Base-by-base conservation (phyloP, 2,329 filamentous ascomycete species). In the Xylariaceae sp. region DNA sequence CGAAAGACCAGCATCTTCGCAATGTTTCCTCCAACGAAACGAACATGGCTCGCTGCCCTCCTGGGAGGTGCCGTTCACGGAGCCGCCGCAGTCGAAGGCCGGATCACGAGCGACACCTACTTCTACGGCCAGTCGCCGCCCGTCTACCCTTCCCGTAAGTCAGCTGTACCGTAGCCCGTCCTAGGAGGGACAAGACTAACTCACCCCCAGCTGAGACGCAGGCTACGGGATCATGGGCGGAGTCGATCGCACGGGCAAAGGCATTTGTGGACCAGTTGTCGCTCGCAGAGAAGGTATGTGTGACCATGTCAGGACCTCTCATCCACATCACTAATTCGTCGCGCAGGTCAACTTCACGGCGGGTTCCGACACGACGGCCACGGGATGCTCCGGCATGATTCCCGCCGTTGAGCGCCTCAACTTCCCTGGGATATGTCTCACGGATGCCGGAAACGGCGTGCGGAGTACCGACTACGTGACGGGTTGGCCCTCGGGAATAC, bases 231-330 rank as follows among this genome's bases (percentile, higher is more conserved):
- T 14, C 38, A 15, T 83, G 79, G 79, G 65, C 62, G 11, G 63
- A 65, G 13, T 76, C 78, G 14, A 75, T 81, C 47, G 56, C 59
- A 7, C 76, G 75, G 50, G 79, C 79, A 2, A 65, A 68, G 31
- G 65, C 65, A 5, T 79, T 83, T 42, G 77, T 83, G 19, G 69
- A 69, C 28, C 68, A 77, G 45, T 59, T 83, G 54, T 83, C 78
- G 5, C 57, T 83, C 36, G 58, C 71, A 13, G 79, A 83, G 56
- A 83, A 83, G 57, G 44, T 43, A 32, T 19, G 16, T 25, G 15
- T 6, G 15, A 21, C 29, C 17, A 15, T 15, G 6, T 14, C 13
- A 13, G 6, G 13, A 27, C 6, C 25, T 27, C 10, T n/a, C n/a
- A n/a, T n/a, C n/a, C n/a, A n/a, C 9, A 10, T 35, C 12, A 29